Percentiles rank a stretch among this genome's conserved stretches.
These are phyloP conservation scores for Fusarium chuoi DNA, from an alignment of 2,329 filamentous ascomycete genomes.

Conservation along the genomic window DNA sequence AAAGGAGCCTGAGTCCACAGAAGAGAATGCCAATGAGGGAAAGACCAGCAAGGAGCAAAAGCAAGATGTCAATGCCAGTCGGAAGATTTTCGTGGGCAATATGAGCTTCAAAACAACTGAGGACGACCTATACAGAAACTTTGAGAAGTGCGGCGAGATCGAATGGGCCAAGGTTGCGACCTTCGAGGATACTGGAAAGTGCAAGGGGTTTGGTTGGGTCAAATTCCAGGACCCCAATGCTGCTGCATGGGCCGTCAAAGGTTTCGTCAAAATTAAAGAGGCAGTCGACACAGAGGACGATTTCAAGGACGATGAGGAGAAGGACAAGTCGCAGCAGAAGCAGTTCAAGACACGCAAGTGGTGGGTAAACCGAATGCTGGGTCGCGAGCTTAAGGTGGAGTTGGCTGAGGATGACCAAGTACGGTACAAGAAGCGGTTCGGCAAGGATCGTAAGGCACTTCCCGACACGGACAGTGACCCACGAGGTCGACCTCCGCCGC, in stretches of 20 bases:
- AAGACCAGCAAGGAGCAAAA: conserved; percentile 51
- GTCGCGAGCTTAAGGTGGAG: conserved; percentile 85
- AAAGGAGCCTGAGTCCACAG: conserved; percentile 60
- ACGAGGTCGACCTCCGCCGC: conserved; percentile 52
- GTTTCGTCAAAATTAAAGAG: conserved; percentile 79
- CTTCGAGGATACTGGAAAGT: conserved; percentile 97
- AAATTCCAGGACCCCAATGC: conserved; percentile 84
- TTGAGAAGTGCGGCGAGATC: conserved; percentile 84
- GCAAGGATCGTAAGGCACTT: conserved; percentile 67
- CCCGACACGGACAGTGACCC: conserved; percentile 41
- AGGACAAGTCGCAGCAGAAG: conserved; percentile 54
- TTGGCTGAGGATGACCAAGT: conserved; percentile 91
- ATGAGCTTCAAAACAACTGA: conserved; percentile 84
- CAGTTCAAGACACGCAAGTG: conserved; percentile 74
- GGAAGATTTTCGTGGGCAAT: conserved; percentile 92
- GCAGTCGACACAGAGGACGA: conserved; percentile 71
- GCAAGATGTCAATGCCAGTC: conserved; percentile 69
- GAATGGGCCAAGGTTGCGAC: conserved; percentile 89
- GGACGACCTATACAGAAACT: conserved; percentile 83
- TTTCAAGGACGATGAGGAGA: conserved; percentile 60
- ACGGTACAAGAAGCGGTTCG: conserved; percentile 93
- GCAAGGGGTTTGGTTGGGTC: conserved; percentile 97
- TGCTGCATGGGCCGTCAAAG: conserved; percentile 76
- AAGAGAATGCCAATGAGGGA: conserved; percentile 44
- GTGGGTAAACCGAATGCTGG: conserved; percentile 87